These are phyloP conservation scores for Ophiostoma fasciatum DNA, from an alignment of 2,329 filamentous ascomycete species.

Conservation along the genomic window DNA sequence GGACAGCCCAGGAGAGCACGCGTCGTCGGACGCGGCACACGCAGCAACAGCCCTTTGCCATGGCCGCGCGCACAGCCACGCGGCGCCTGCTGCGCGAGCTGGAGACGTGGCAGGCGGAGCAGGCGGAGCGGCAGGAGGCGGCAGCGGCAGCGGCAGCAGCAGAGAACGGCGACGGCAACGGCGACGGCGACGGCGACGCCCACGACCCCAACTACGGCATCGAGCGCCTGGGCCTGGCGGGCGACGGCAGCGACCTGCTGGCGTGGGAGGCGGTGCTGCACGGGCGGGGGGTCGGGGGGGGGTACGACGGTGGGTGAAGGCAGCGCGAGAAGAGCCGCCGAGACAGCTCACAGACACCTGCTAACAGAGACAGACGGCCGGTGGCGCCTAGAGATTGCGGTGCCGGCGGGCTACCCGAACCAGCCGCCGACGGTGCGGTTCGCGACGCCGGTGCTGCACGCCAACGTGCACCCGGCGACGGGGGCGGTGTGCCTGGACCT, in stretches of 20 bases:
- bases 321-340: no score
- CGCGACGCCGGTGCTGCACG: constrained; percentile 70
- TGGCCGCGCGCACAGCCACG: constrained; percentile 31
- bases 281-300: constrained; percentile 37
- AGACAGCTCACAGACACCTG: no score
- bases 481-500: constrained; percentile 94
- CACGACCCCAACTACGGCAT: constrained; percentile 25
- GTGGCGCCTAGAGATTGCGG: constrained; percentile 66
- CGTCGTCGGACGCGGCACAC: no score
- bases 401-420: constrained; percentile 68
- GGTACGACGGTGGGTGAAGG: constrained; percentile 36
- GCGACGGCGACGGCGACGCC: neutral
- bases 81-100: constrained; percentile 46
- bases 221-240: constrained; percentile 40
- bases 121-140: constrained; percentile 16
- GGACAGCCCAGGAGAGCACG: no score
- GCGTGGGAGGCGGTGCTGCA: constrained; percentile 46
- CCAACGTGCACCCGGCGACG: constrained; percentile 55
- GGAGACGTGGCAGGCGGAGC: constrained; percentile 34
- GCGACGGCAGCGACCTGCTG: constrained; percentile 36
- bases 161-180: neutral
- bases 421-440: constrained; percentile 66
- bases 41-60: neutral
- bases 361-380: constrained; percentile 40
- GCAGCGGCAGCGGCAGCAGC: neutral